Evolutionary conservation across 768 basidiomycete genomes (phyloP), one percentile per base, ranked within the genome.

Genomic region (Gloeostereum incarnatum): DNA sequence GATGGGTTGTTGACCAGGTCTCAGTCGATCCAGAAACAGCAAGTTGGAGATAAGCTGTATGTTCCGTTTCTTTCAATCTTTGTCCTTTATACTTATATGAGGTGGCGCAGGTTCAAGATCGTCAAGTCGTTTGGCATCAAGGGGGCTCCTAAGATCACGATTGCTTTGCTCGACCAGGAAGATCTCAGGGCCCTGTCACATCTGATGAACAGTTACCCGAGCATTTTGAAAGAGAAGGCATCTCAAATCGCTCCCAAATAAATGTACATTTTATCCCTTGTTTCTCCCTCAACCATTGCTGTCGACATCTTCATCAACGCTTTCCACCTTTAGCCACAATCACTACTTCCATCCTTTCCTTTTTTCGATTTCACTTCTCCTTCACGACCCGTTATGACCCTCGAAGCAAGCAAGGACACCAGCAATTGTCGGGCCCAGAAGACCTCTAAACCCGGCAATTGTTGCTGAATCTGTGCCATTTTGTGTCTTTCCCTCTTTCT

Each of bases 101-200:
- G 18, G 24, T 30, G 38, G 18, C 27, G 4, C 22, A 70, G 68
- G 36, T 65, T 68, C 60, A 71, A 69, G 56, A 64, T 66, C 57
- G 49, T 88, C 63, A 91, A 89, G 56, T 74, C 79, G 6, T 80
- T 83, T 50, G 87, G 89, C 18, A 70, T 96, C 51, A 91, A 87
- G 53, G 70, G 71, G 31, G 82, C 86, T 41, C 85, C 88, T 35
- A 91, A 91, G 54, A 62, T 89, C 45, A 92, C 90, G 1, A 87
- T 96, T 48, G 63, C 72, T 4, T 69, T 92, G 6, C 62, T 94
- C 43, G 88, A 93, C 50, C 70, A 81, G 48, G 91, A 92, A 42
- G 90, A 94, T 51, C 69, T 93, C 17, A 75, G 82, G 30, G 67
- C 87, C 4, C 70, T 93, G 33, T 82, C 86, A 5, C 86, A 89